Percentiles rank a stretch among this genome's conserved stretches.
These are phyloP conservation scores for Spergularia azorica DNA, from an alignment of 179 eudicot genomes.

Conservation along the genomic window DNA sequence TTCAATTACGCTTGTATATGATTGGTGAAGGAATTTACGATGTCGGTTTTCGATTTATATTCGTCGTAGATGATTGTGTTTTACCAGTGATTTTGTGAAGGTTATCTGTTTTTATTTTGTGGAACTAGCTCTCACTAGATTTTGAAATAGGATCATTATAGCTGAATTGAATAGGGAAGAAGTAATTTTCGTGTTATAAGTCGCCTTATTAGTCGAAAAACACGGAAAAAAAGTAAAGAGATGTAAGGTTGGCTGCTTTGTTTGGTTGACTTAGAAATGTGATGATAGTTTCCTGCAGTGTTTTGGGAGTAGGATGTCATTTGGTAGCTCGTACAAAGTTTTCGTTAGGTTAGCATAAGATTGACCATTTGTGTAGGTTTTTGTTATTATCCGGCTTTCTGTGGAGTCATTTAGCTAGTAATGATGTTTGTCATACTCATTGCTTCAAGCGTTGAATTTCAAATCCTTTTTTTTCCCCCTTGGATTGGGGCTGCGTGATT, in stretches of 20 bases:
- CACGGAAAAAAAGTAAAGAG: too few species aligned
- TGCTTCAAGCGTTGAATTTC: background rate
- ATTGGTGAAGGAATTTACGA: background rate
- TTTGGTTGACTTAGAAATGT: background rate
- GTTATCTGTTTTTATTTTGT: too few species aligned
- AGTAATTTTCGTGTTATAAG: background rate
- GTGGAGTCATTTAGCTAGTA: background rate
- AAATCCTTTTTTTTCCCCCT: background rate
- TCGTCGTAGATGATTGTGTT: background rate
- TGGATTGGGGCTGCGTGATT: background rate
- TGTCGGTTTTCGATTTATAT: background rate
- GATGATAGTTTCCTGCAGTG: too few species aligned
- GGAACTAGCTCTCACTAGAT: too few species aligned
- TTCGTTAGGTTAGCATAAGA: background rate
- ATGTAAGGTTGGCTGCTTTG: too few species aligned
- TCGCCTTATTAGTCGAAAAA: too few species aligned
- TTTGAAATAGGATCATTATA: too few species aligned
- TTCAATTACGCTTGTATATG: background rate
- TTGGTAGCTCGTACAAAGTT: background rate
- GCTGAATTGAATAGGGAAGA: too few species aligned
- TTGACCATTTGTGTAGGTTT: background rate
- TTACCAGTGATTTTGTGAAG: too few species aligned
- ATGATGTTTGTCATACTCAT: background rate
- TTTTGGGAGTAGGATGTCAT: too few species aligned
- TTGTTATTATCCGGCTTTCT: background rate